phyloP scores from a whole-genome alignment of 441 rosid species.

The Hypseocharis bilobata region DNA sequence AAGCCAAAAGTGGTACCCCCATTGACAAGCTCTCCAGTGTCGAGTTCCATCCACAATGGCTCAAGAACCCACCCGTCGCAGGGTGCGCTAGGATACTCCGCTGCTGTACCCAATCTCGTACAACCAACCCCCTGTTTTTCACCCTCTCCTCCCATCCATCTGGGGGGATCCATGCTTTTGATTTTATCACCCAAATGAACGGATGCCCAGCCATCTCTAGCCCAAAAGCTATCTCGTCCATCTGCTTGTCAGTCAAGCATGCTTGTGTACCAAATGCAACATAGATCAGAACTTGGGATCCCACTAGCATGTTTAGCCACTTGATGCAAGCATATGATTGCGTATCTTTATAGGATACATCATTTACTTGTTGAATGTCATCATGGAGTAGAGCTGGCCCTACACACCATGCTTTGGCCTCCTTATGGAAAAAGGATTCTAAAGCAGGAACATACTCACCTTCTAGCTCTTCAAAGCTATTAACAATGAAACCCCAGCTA shows the following conservation, averaged over 20 bases:
- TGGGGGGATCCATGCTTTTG: conserved; percentile 24
- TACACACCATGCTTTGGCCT: conserved; percentile 24
- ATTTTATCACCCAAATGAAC: conserved; percentile 25
- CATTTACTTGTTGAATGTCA: too few relatives aligned
- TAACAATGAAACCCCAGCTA: conserved; percentile 25
- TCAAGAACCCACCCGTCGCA: conserved; percentile 28
- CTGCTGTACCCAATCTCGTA: conserved; percentile 32
- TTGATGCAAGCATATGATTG: conserved; percentile 3
- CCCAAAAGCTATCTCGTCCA: conserved; percentile 31
- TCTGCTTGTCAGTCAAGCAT: conserved; percentile 18
- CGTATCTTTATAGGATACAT: background rate
- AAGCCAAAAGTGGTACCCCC: conserved; percentile 30
- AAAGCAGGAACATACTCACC: conserved; percentile 18
- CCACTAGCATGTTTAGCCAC: conserved; percentile 19
- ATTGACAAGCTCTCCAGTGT: conserved; percentile 29
- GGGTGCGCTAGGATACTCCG: conserved; percentile 25
- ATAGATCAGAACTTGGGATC: conserved; percentile 16
- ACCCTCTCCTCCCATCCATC: conserved; percentile 14
- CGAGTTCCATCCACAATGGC: conserved; percentile 42
- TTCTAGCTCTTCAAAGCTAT: conserved; percentile 30
- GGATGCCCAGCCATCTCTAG: conserved; percentile 23
- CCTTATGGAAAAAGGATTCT: conserved; percentile 11
- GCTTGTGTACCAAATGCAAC: conserved; percentile 36
- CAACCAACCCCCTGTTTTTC: conserved; percentile 21
- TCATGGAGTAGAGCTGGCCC: conserved; percentile 26